A percentile compares a stretch with the other conserved stretches of the same genome.
These are phyloP conservation scores for Fonsecaea multimorphosa DNA, from an alignment of 2,329 filamentous ascomycete species.

Conservation along the genomic window DNA sequence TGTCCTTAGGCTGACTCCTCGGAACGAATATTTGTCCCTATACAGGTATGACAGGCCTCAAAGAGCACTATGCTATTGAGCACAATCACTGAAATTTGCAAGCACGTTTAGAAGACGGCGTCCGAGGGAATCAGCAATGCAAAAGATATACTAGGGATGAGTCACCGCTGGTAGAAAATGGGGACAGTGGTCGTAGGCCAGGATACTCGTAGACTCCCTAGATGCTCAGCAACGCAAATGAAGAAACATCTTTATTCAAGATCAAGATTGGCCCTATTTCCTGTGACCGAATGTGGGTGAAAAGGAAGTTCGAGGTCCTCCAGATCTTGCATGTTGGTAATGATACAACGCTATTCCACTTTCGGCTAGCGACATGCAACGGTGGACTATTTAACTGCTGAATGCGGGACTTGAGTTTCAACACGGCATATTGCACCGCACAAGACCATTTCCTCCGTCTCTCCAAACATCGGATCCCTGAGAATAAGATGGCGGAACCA, in stretches of 20 bases:
- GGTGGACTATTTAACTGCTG: not conserved
- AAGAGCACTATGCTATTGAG: not conserved
- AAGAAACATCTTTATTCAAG: not conserved
- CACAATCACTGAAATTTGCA: not conserved
- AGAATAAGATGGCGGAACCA: conserved; percentile 50
- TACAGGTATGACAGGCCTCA: conserved; percentile 43
- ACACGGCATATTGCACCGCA: not conserved
- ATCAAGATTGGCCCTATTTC: not conserved
- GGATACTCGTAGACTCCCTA: not conserved
- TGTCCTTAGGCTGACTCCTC: not conserved
- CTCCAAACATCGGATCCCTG: conserved; percentile 43
- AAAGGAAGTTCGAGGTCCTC: not conserved
- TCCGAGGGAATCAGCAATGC: not conserved
- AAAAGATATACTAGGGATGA: not conserved
- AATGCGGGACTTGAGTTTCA: not conserved
- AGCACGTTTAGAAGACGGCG: conserved; percentile 51
- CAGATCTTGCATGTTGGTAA: not conserved
- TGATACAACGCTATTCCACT: conserved; percentile 14
- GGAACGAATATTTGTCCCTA: conserved; percentile 44
- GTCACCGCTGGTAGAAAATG: not conserved
- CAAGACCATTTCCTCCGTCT: not conserved
- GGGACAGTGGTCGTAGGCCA: not conserved
- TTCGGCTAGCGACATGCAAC: conserved; percentile 2
- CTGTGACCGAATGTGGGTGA: not conserved
- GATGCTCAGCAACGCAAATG: not conserved